These are phyloP conservation scores for Herpetospermum pedunculosum DNA, from an alignment of 306 rosid genomes.

Conservation along the genomic window DNA sequence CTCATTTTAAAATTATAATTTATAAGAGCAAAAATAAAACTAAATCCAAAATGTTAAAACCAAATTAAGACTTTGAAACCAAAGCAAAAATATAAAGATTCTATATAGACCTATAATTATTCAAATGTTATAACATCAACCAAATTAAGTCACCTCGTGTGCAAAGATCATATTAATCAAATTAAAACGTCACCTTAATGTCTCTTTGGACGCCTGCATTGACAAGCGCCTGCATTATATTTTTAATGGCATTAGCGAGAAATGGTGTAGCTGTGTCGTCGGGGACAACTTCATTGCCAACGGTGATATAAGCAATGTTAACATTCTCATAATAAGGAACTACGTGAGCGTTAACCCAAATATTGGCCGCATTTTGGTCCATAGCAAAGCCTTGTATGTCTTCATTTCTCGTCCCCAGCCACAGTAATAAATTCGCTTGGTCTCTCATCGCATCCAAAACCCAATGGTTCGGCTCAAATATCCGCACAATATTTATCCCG, in stretches of 20 bases:
- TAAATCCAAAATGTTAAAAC: too few relatives aligned
- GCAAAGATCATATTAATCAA: too few relatives aligned
- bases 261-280: not conserved
- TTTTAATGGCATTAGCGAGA: not conserved
- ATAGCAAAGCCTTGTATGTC: constrained; percentile 3
- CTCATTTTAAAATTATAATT: too few relatives aligned
- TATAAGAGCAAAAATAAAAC: too few relatives aligned
- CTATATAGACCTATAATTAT: too few relatives aligned
- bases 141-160: too few relatives aligned
- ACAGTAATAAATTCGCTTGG: not conserved
- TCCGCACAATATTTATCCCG: not conserved
- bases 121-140: too few relatives aligned
- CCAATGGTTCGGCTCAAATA: constrained; percentile 8
- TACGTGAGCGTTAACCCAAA: constrained; percentile 20
- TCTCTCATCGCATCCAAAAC: not conserved
- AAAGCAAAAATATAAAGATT: too few relatives aligned
- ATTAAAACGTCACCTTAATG: too few relatives aligned
- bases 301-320: constrained; percentile 7
- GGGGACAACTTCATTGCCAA: constrained; percentile 24
- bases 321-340: not conserved
- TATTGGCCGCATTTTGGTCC: not conserved
- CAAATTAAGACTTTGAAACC: too few relatives aligned
- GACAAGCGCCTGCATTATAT: constrained; percentile 13
- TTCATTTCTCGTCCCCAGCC: constrained; percentile 1
- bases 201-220: not conserved